A percentile compares a stretch with the other conserved stretches of the same genome.
Conservation (phyloP, 495 filamentous ascomycete genomes). For the Schizothecium vesticola region DNA sequence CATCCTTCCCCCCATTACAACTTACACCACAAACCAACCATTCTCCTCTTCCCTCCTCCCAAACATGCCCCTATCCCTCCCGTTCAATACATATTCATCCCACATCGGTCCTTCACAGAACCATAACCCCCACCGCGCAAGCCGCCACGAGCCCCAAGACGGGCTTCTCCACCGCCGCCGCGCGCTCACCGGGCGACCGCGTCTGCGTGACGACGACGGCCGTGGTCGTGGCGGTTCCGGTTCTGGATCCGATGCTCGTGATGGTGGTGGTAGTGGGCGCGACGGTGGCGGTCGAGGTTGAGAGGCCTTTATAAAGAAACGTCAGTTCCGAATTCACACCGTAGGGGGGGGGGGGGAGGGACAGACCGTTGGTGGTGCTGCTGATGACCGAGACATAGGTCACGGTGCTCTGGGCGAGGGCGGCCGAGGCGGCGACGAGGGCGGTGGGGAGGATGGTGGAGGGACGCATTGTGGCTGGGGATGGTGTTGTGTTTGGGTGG, state of each 20-base stretch:
- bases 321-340: too few relatives aligned
- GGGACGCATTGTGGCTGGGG: background rate
- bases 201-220: background rate
- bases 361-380: background rate
- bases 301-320: background rate
- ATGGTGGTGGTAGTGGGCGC: background rate
- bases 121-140: constrained; percentile 8
- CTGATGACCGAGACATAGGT: background rate
- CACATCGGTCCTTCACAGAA: too few relatives aligned
- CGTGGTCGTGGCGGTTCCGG: background rate
- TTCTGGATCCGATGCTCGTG: background rate
- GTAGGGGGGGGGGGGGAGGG: too few relatives aligned
- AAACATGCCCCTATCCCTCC: too few relatives aligned
- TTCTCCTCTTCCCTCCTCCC: too few relatives aligned
- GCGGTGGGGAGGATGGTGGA: background rate
- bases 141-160: constrained; percentile 7
- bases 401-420: background rate
- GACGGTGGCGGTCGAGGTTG: background rate
- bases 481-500: background rate
- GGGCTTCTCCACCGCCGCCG: background rate
- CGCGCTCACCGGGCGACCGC: background rate
- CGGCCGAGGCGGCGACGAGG: constrained; percentile 34
- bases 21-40: too few relatives aligned
- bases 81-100: too few relatives aligned
- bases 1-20: background rate